A percentile compares a stretch with the other conserved stretches of the same genome.
phyloP scores from a whole-genome alignment of 2,329 filamentous ascomycete genomes.

The Arthrobotrys musiformis region DNA sequence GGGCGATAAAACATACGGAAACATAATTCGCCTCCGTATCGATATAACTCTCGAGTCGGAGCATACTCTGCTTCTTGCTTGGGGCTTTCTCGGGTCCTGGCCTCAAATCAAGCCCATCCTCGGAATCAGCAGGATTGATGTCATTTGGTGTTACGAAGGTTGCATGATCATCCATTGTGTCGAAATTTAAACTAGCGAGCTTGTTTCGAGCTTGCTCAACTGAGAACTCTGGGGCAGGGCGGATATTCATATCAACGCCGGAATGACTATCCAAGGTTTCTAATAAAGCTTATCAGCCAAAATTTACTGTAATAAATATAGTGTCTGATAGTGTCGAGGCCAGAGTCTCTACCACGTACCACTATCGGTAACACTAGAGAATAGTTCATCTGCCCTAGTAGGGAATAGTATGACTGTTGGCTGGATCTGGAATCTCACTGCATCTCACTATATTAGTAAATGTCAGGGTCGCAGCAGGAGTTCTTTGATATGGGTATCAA shows the following conservation, averaged over 20 bases:
- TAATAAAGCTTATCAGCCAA: background rate
- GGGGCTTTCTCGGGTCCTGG: background rate
- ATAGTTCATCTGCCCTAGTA: constrained; percentile 67
- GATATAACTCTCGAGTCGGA: constrained; percentile 73
- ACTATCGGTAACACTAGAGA: constrained; percentile 59
- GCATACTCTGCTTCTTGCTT: constrained; percentile 71
- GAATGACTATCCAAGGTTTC: background rate
- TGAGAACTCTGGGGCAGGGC: constrained; percentile 52
- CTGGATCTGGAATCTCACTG: constrained; percentile 72
- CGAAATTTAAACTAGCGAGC: constrained; percentile 18
- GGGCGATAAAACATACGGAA: constrained; percentile 70
- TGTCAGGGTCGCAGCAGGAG: background rate
- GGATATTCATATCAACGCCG: constrained; percentile 31
- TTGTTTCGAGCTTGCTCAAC: constrained; percentile 48
- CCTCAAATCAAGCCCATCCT: constrained; percentile 23
- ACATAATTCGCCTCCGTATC: constrained; percentile 72
- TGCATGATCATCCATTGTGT: background rate
- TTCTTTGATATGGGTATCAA: background rate
- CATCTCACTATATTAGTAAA: constrained; percentile 30
- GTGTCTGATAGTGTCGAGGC: background rate
- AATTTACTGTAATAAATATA: background rate
- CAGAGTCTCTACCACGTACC: background rate
- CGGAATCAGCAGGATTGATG: constrained; percentile 61
- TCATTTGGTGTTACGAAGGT: constrained; percentile 52
- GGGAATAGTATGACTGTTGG: constrained; percentile 72